Evolutionary conservation across 2,329 filamentous ascomycete genomes (phyloP).

Genomic region (Lizonia empirigonia): DNA sequence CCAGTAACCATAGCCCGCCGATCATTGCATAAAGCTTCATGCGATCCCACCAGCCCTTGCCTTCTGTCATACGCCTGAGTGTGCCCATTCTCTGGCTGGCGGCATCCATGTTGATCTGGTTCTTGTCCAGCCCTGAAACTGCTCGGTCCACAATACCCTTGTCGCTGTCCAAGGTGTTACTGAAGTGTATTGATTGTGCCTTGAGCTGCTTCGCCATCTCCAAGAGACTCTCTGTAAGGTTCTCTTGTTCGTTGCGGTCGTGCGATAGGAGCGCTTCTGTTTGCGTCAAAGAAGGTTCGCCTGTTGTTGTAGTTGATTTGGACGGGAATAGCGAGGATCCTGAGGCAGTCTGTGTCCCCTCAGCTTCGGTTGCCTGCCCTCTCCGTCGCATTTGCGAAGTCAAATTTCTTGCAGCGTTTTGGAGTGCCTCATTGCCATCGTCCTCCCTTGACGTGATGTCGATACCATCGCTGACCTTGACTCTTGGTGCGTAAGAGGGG

Average conservation of each 20-base stretch:
- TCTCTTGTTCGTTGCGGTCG: constrained; percentile 81
- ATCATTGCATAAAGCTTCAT: constrained; percentile 86
- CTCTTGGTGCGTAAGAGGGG: constrained; percentile 51
- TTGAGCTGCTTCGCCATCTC: constrained; percentile 80
- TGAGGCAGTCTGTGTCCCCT: constrained; percentile 34
- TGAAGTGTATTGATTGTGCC: constrained; percentile 73
- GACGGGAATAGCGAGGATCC: constrained; percentile 52
- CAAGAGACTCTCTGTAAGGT: constrained; percentile 80
- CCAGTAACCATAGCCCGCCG: constrained; percentile 76
- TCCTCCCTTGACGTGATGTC: constrained; percentile 36
- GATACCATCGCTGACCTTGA: constrained; percentile 39
- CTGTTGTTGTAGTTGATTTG: constrained; percentile 33
- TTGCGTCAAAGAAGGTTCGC: constrained; percentile 36
- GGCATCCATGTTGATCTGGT: constrained; percentile 74
- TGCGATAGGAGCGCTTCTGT: constrained; percentile 74
- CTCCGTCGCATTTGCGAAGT: constrained; percentile 44
- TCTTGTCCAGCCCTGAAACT: constrained; percentile 76
- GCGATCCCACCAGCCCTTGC: constrained; percentile 83
- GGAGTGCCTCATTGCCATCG: constrained; percentile 41
- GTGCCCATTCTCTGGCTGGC: constrained; percentile 78
- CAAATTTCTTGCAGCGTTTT: constrained; percentile 42
- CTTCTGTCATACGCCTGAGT: constrained; percentile 81
- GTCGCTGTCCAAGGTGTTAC: constrained; percentile 72
- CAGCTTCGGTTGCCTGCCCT: constrained; percentile 27
- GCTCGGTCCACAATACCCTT: constrained; percentile 75